Percentiles rank a stretch among this genome's conserved stretches.
Evolutionary conservation across 179 eudicot genomes (phyloP).

Genomic region (Beta corolliflora): DNA sequence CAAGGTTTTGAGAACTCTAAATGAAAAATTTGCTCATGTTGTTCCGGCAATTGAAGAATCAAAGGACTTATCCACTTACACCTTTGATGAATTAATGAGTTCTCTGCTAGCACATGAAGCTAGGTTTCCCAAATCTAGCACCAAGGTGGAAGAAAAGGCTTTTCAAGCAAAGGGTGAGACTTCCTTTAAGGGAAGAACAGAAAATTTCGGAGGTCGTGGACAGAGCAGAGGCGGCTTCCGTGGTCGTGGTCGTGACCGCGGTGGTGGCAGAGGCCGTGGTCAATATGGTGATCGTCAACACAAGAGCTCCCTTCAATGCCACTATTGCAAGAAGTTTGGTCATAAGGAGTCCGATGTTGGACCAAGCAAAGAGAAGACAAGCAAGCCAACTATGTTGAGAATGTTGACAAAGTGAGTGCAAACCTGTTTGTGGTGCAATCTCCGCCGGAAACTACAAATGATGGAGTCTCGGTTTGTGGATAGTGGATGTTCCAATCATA

Average conservation of each 20-base stretch:
- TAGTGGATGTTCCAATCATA: slow-evolving; percentile 19
- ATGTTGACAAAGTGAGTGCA: background rate
- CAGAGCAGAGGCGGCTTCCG: slow-evolving; percentile 2
- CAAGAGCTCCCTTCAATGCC: background rate
- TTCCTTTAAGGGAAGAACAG: background rate
- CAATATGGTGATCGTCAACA: too few relatives aligned
- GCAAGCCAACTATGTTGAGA: background rate
- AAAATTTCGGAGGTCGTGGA: background rate
- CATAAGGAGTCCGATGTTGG: slow-evolving; percentile 13
- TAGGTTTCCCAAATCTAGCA: too few relatives aligned
- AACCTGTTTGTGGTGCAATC: background rate
- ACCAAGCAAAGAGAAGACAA: background rate
- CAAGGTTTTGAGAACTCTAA: background rate
- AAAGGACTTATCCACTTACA: background rate
- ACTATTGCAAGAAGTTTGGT: background rate
- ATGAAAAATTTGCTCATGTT: background rate
- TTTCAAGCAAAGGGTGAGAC: slow-evolving; percentile 27
- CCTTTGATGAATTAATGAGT: slow-evolving; percentile 1
- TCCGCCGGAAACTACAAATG: background rate
- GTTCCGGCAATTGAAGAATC: background rate
- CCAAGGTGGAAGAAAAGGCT: slow-evolving; percentile 21
- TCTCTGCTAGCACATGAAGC: too few relatives aligned
- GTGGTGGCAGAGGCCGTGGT: background rate
- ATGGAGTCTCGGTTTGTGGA: background rate
- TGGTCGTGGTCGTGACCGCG: background rate